phyloP scores from a whole-genome alignment of 2,329 filamentous ascomycete species.

The Colletotrichum plurivorum region DNA sequence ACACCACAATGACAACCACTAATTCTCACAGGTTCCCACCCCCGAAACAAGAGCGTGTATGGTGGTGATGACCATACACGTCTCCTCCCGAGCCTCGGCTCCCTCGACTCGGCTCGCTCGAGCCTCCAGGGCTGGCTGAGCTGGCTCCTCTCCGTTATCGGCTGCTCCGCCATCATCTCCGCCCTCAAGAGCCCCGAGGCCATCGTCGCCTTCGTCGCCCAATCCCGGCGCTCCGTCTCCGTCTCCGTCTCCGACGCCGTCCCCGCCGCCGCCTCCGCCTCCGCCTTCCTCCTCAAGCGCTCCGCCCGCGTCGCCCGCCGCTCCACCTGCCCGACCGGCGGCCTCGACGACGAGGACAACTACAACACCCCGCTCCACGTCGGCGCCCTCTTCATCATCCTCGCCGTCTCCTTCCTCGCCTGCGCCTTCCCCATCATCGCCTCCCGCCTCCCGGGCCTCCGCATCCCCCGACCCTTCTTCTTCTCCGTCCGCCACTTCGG shows the following conservation, averaged over 20 bases:
- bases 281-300: conserved; percentile 4
- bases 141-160: conserved; percentile 59
- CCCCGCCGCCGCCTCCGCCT: conserved; percentile 11
- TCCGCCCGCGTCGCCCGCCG: conserved; percentile 29
- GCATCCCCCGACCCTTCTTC: conserved; percentile 69
- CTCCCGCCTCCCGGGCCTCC: conserved; percentile 63
- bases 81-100: conserved; percentile 47
- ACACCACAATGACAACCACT: not conserved
- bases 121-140: conserved; percentile 56
- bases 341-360: conserved; percentile 47
- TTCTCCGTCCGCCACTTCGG: conserved; percentile 78
- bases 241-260: not conserved
- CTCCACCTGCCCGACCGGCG: conserved; percentile 46
- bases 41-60: conserved; percentile 43
- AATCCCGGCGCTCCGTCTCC: conserved; percentile 23
- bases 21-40: conserved; percentile 25
- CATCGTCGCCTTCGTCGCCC: conserved; percentile 28
- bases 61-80: conserved; percentile 58
- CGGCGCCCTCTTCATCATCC: conserved; percentile 67
- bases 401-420: conserved; percentile 62
- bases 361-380: conserved; percentile 73
- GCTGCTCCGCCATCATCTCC: conserved; percentile 50
- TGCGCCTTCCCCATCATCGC: conserved; percentile 70
- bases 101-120: conserved; percentile 46
- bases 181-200: conserved; percentile 40